Percentiles rank a stretch among this genome's conserved stretches.
These are phyloP conservation scores for Nosema granulosis DNA, from an alignment of 371 early-diverging fungal genomes.

Conservation along the genomic window DNA sequence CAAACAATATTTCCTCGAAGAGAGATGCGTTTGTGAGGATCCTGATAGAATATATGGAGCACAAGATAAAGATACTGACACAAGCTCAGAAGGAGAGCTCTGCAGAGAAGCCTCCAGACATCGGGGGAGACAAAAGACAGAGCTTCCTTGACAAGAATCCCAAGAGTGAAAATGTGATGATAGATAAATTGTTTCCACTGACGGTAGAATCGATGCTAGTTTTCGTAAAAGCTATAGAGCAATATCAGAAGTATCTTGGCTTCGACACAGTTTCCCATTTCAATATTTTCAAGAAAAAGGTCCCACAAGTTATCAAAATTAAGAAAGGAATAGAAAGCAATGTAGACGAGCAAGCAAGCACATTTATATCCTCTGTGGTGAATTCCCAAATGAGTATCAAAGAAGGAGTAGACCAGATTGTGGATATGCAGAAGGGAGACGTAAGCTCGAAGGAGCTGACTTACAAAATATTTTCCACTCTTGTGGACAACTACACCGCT, in stretches of 20 bases:
- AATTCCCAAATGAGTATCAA: constrained; percentile 37
- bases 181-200: constrained; percentile 53
- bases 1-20: constrained; percentile 20
- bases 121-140: not conserved
- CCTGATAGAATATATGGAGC: constrained; percentile 41
- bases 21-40: constrained; percentile 38
- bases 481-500: constrained; percentile 53
- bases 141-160: not conserved
- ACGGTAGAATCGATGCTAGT: constrained; percentile 31
- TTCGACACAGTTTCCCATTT: constrained; percentile 28
- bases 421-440: constrained; percentile 40
- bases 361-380: constrained; percentile 57
- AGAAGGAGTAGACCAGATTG: constrained; percentile 28
- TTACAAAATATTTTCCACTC: constrained; percentile 49
- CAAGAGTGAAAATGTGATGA: constrained; percentile 9
- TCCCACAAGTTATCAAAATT: constrained; percentile 28
- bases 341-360: constrained; percentile 40
- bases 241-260: constrained; percentile 2
- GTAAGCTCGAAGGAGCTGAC: constrained; percentile 26
- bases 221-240: constrained; percentile 33
- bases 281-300: constrained; percentile 25
- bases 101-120: not conserved
- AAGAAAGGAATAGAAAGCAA: constrained; percentile 29
- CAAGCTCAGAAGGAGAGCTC: constrained; percentile 2
- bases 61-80: constrained; percentile 10